Conservation (phyloP, 2,329 filamentous ascomycete genomes). For the Botrytis paeoniae region DNA sequence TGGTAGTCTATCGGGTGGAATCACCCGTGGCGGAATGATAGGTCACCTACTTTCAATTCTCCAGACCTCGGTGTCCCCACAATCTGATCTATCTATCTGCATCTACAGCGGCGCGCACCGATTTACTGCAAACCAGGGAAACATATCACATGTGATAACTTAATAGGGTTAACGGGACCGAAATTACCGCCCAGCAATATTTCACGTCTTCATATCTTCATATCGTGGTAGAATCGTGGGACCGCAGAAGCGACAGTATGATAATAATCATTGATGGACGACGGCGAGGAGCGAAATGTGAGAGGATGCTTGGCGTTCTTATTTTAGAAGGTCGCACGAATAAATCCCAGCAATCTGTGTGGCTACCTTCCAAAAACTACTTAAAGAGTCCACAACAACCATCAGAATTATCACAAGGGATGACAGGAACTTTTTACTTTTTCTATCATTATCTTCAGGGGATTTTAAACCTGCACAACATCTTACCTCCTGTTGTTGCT, state of each 20-base stretch:
- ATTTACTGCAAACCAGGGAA: neutral
- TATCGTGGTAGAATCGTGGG: too few relatives aligned
- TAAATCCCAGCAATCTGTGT: neutral
- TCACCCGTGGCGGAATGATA: neutral
- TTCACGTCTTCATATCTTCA: neutral
- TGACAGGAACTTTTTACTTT: neutral
- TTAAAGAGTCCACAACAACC: neutral
- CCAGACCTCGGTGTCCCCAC: neutral
- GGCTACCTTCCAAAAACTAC: constrained; percentile 11
- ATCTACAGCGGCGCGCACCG: neutral
- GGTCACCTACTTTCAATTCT: neutral
- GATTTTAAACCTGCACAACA: constrained; percentile 2
- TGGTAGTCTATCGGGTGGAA: neutral
- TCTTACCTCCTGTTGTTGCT: neutral
- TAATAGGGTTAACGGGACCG: neutral
- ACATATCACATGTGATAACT: neutral
- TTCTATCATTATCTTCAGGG: neutral
- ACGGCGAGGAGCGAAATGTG: constrained; percentile 12
- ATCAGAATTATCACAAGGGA: neutral
- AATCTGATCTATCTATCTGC: neutral
- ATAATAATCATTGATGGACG: neutral
- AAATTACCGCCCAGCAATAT: neutral
- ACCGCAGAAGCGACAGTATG: neutral
- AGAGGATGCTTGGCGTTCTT: neutral
- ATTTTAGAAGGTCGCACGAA: constrained; percentile 6